These are phyloP conservation scores for Hanseniaspora taiwanica DNA, from an alignment of 805 yeast species.

Conservation along the genomic window DNA sequence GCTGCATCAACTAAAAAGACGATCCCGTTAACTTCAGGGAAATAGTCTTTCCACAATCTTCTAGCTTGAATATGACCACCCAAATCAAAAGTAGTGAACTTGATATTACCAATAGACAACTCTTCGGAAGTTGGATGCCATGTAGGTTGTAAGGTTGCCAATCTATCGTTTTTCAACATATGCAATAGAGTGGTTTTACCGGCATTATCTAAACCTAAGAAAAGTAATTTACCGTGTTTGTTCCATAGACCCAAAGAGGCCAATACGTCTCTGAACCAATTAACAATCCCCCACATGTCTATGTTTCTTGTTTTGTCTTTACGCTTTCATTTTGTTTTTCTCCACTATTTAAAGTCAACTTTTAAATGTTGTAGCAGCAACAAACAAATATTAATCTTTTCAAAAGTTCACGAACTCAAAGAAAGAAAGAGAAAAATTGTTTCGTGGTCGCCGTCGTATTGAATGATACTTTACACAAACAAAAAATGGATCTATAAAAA, in stretches of 20 bases:
- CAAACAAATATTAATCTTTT: too few species aligned
- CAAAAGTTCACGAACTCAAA: too few species aligned
- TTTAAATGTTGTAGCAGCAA: too few species aligned
- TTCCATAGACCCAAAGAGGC: slow-evolving; percentile 77
- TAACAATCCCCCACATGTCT: slow-evolving; percentile 6
- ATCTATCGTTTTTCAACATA: slow-evolving; percentile 86
- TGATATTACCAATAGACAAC: slow-evolving; percentile 87
- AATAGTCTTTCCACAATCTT: slow-evolving; percentile 97
- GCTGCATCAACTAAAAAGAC: slow-evolving; percentile 96
- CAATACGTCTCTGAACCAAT: slow-evolving; percentile 47
- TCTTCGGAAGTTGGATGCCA: slow-evolving; percentile 98
- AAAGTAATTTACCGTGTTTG: slow-evolving; percentile 91
- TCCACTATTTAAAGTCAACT: neutral
- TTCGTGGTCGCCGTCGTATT: too few species aligned
- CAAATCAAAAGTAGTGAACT: slow-evolving; percentile 94
- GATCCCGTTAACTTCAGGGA: slow-evolving; percentile 98
- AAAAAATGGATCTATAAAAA: slow-evolving; percentile 1
- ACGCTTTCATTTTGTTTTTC: neutral
- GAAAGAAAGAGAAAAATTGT: neutral
- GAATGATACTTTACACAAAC: too few species aligned
- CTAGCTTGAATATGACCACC: slow-evolving; percentile 99
- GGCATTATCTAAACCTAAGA: slow-evolving; percentile 94
- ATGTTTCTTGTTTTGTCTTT: neutral
- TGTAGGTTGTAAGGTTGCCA: slow-evolving; percentile 96
- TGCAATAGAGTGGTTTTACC: slow-evolving; percentile 88